Evolutionary conservation across 2,329 filamentous ascomycete genomes (phyloP).

Genomic region (Coniochaeta sp.): DNA sequence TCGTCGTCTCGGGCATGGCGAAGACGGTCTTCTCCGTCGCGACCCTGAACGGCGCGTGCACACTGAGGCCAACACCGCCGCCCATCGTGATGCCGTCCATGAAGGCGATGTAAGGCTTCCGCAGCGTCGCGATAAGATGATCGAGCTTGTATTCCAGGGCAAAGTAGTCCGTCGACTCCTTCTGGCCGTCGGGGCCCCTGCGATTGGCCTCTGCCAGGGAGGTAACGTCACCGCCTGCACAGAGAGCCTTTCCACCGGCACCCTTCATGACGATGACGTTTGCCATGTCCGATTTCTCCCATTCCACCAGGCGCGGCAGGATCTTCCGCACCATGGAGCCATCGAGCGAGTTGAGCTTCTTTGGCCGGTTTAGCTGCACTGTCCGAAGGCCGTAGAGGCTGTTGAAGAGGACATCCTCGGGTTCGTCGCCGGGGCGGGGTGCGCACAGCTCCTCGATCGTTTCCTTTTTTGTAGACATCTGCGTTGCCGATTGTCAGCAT

Average conservation of each 20-base stretch:
- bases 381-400: conserved; percentile 83
- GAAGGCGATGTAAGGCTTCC: conserved; percentile 87
- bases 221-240: conserved; percentile 86
- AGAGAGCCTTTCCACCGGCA: conserved; percentile 76
- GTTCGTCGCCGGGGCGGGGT: conserved; percentile 59
- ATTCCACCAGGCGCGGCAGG: conserved; percentile 79
- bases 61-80: conserved; percentile 86
- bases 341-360: conserved; percentile 87
- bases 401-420: conserved; percentile 89
- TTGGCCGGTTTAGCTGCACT: conserved; percentile 88
- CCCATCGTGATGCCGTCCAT: conserved; percentile 99
- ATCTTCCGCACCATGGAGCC: conserved; percentile 96
- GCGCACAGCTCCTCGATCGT: conserved; percentile 14
- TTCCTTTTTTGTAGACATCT: conserved; percentile 25
- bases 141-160: conserved; percentile 92
- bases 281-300: conserved; percentile 89
- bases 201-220: conserved; percentile 69
- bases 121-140: conserved; percentile 88
- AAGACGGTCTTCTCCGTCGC: conserved; percentile 94
- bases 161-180: conserved; percentile 78
- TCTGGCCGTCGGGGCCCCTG: conserved; percentile 60
- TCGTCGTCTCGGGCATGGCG: conserved; percentile 97
- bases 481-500: neutral
- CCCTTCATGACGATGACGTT: conserved; percentile 92
- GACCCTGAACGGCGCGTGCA: conserved; percentile 93